phyloP scores from a whole-genome alignment of 495 filamentous ascomycete genomes.

The Podospora appendiculata region DNA sequence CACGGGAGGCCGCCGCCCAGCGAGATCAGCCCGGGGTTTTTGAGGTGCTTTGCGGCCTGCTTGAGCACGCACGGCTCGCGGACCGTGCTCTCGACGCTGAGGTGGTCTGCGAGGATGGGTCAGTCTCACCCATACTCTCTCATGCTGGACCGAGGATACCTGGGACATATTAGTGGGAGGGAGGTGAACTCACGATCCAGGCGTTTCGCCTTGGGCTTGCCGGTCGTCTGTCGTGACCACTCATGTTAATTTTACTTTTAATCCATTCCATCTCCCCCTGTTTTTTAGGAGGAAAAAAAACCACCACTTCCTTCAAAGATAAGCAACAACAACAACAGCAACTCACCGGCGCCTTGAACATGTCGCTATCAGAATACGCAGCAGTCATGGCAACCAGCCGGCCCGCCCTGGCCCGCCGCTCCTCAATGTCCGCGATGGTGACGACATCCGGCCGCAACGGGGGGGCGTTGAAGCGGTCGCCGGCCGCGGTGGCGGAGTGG shows the following conservation, averaged over 20 bases:
- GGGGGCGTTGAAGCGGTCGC: too few relatives aligned
- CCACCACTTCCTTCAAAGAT: neutral
- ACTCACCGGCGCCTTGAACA: slow-evolving; percentile 70
- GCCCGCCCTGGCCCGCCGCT: slow-evolving; percentile 58
- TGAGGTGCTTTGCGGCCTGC: slow-evolving; percentile 61
- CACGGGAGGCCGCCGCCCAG: slow-evolving; percentile 90
- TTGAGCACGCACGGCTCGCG: slow-evolving; percentile 65
- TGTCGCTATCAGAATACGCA: slow-evolving; percentile 65
- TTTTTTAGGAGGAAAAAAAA: neutral
- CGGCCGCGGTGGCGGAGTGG: too few relatives aligned
- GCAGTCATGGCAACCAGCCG: slow-evolving; percentile 68
- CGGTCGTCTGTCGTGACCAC: slow-evolving; percentile 23
- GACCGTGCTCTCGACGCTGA: slow-evolving; percentile 49
- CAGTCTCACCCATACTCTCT: too few relatives aligned
- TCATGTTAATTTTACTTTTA: neutral
- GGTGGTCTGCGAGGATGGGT: slow-evolving; percentile 26
- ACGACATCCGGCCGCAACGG: slow-evolving; percentile 35
- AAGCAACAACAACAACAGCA: slow-evolving; percentile 5
- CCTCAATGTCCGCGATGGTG: slow-evolving; percentile 61
- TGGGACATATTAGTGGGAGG: neutral
- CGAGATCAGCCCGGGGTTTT: slow-evolving; percentile 69
- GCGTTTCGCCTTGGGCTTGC: slow-evolving; percentile 71
- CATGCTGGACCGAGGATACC: too few relatives aligned
- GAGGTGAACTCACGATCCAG: slow-evolving; percentile 71
- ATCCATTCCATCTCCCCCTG: neutral